Base-by-base conservation (phyloP, 2,329 filamentous ascomycete species). In the Fusarium denticulatum region DNA sequence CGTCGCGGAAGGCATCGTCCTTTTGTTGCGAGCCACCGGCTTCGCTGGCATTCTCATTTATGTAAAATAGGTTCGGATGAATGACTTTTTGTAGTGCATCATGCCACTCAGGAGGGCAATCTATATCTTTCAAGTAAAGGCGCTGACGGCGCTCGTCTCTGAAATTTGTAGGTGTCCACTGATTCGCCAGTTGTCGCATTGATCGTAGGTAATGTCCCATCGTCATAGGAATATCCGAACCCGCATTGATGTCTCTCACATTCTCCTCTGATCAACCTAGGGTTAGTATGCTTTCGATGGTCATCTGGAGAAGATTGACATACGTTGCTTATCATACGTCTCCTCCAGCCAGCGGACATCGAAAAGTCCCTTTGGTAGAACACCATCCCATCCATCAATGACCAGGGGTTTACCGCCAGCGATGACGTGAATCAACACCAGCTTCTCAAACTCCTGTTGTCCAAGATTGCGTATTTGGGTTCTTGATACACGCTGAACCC, bases 81-180 rank as follows among this genome's bases (percentile, higher is more conserved):
- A 98, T 92, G 36, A 94, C 85, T 56, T 93, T 91, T 73, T 91
- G 90, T 24, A 99, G 84, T 65, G 93, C 91, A 34, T 96, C 88
- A 58, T 92, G 91, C 96, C 96, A 99, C 65, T 96, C 91, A 3
- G 88, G 85, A 1, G 96, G 96, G 76, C 95, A 98, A 81, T 99
- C 96, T 67, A 99, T 98, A 79, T 99, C 96, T 79, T 99, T 99
- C 30, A 98, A 85, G 80, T 99, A 99, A 4, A 98, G 90, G 18
- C 96, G 90, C 80, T 99, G 96, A 28, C 93, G 88, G 42, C 90
- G 89, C 69, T 94, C 90, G 72, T 97, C 93, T 67, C 91, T 91
- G 80, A 93, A 97, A 72, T 94, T 96, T 52, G 87, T 88, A 0
- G 89, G 85, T 14, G 87, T 92, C 86, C 94, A 97, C 80, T 97